phyloP scores from a whole-genome alignment of 2,329 filamentous ascomycete genomes.

The Talaromyces sp. region DNA sequence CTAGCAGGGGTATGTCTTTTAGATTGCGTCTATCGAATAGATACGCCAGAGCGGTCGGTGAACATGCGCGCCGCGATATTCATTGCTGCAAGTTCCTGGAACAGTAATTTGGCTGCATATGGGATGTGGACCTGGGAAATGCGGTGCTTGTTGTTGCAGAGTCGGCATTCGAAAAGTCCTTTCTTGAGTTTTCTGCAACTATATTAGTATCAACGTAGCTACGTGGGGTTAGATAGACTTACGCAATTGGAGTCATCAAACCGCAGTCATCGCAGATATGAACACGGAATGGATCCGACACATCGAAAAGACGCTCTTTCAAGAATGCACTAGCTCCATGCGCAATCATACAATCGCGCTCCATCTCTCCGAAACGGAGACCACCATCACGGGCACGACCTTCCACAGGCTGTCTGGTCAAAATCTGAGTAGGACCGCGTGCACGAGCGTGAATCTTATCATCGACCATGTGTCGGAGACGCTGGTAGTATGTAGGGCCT shows the following conservation, averaged over 20 bases:
- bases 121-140: slow-evolving; percentile 98
- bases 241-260: slow-evolving; percentile 98
- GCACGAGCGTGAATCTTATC: slow-evolving; percentile 99
- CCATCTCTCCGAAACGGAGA: slow-evolving; percentile 99
- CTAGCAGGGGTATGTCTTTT: background rate
- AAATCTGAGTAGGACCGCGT: slow-evolving; percentile 91
- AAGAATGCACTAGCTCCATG: slow-evolving; percentile 95
- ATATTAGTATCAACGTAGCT: slow-evolving; percentile 24
- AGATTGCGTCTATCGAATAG: slow-evolving; percentile 35
- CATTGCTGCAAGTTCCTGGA: slow-evolving; percentile 97
- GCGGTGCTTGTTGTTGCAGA: slow-evolving; percentile 98
- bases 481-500: slow-evolving; percentile 97
- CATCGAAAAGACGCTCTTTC: slow-evolving; percentile 95
- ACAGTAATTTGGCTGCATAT: slow-evolving; percentile 94
- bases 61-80: slow-evolving; percentile 98
- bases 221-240: slow-evolving; percentile 51
- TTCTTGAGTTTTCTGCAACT: slow-evolving; percentile 77
- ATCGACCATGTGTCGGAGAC: slow-evolving; percentile 98
- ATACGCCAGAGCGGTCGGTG: slow-evolving; percentile 60
- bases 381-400: slow-evolving; percentile 97
- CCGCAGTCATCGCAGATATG: slow-evolving; percentile 99
- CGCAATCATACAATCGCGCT: slow-evolving; percentile 99
- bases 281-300: slow-evolving; percentile 95
- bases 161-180: slow-evolving; percentile 91
- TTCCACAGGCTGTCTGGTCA: slow-evolving; percentile 95